Percentiles rank a stretch among this genome's conserved stretches.
Evolutionary conservation across 306 rosid genomes (phyloP).

Genomic region (Cucumis cinereus): DNA sequence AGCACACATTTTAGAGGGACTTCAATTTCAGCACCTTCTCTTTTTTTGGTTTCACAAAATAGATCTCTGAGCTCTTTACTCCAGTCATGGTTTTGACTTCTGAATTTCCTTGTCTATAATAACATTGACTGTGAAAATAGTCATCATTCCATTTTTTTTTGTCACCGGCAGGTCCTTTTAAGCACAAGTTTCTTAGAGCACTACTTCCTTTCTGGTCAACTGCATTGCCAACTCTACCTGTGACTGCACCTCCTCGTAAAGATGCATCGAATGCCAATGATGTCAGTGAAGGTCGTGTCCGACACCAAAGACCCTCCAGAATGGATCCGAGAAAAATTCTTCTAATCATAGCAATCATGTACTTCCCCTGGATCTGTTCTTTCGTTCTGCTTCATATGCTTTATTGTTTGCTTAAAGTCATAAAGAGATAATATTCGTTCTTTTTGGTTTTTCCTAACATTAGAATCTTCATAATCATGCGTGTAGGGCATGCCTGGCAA

Average conservation of each 20-base stretch:
- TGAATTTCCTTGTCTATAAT: background rate
- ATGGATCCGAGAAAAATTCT: conserved; percentile 98
- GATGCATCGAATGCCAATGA: conserved; percentile 49
- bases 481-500: conserved; percentile 99
- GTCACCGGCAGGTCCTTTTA: conserved; percentile 59
- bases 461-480: conserved; percentile 3
- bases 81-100: background rate
- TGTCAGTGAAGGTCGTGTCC: conserved; percentile 57
- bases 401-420: background rate
- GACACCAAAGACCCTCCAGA: conserved; percentile 77
- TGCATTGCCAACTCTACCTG: conserved; percentile 88
- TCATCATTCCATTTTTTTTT: background rate
- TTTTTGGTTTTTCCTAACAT: conserved; percentile 12
- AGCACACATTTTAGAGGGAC: background rate
- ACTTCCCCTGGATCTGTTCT: conserved; percentile 8
- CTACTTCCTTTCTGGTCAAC: conserved; percentile 94
- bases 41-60: background rate
- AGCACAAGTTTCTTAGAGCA: conserved; percentile 82
- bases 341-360: conserved; percentile 90
- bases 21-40: background rate
- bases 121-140: background rate
- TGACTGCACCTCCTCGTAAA: conserved; percentile 74
- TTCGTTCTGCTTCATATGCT: background rate
- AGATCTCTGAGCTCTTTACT: background rate
- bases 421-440: background rate